Evolutionary conservation across 2,329 filamentous ascomycete genomes (phyloP), one percentile per base, ranked within the genome.

Genomic region (Septoria petroselini): DNA sequence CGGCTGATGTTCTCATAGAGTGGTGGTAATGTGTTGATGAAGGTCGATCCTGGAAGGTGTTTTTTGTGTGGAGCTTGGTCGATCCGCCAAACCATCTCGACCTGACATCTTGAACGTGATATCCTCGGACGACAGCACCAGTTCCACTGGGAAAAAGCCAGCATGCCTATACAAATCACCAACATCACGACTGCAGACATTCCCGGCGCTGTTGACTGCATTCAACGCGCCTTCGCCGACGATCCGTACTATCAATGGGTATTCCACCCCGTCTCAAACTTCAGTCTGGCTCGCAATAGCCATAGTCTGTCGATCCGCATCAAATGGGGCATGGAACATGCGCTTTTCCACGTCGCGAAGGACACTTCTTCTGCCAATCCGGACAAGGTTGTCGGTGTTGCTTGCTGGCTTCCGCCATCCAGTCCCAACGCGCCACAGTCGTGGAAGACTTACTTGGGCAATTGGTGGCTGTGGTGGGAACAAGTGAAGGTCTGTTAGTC

Each of bases 221-320:
- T 86, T 40, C 84, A 87, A 61, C 72, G 78, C 59, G 82, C 82
- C 0, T 86, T 86, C 62, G 77, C 75, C 4, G 74, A 81, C 8
- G 84, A 86, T 59, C 84, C 84, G 0, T 86, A 85, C 61, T 82
- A 82, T 59, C 70, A 71, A 15, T 86, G 83, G 83, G 75, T 83
- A 6, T 86, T 81, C 52, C 70, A 74, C 68, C 62, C 70, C n/a
- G n/a, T n/a, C n/a, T n/a, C n/a, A n/a, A n/a, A n/a, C n/a, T n/a
- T n/a, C n/a, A n/a, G n/a, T n/a, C n/a, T n/a, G n/a, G n/a, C n/a
- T n/a, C n/a, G n/a, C n/a, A n/a, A 87, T 61, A 76, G 77, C 50
- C 76, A 76, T 25, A 85, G 82, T 11, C 73, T 87, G 12, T 76
- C 74, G 1, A 78, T 85, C 1, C 79, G 86, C 44, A 86, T 84